A percentile compares a stretch with the other conserved stretches of the same genome.
Conservation (phyloP, 495 filamentous ascomycete genomes). For the Hypoxylon cercidicola region DNA sequence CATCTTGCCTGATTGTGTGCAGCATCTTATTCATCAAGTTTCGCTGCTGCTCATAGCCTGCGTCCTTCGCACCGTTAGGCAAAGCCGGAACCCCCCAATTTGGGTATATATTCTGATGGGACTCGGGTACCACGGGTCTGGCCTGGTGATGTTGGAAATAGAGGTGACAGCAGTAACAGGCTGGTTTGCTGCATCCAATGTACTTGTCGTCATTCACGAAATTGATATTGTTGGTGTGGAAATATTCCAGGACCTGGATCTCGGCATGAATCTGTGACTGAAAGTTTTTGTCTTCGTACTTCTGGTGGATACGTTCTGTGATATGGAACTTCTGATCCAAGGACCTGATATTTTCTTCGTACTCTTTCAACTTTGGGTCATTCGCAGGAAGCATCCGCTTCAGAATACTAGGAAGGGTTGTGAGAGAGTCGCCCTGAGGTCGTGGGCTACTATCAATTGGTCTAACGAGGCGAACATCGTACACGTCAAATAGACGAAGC, state of each 20-base stretch:
- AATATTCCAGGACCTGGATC: slow-evolving; percentile 43
- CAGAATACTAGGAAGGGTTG: slow-evolving; percentile 23
- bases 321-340: slow-evolving; percentile 28
- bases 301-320: slow-evolving; percentile 33
- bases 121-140: slow-evolving; percentile 37
- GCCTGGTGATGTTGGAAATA: slow-evolving; percentile 45
- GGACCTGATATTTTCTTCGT: slow-evolving; percentile 7
- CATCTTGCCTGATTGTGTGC: slow-evolving; percentile 26
- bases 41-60: slow-evolving; percentile 8
- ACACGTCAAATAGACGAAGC: slow-evolving; percentile 17
- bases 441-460: neutral
- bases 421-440: slow-evolving; percentile 23
- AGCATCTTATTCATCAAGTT: slow-evolving; percentile 30
- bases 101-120: slow-evolving; percentile 49
- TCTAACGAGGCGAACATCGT: slow-evolving; percentile 10
- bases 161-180: slow-evolving; percentile 49
- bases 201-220: slow-evolving; percentile 49
- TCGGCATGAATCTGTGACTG: slow-evolving; percentile 50
- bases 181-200: slow-evolving; percentile 54
- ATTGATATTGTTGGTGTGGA: slow-evolving; percentile 14
- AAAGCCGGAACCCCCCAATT: slow-evolving; percentile 46
- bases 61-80: slow-evolving; percentile 6
- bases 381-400: slow-evolving; percentile 23
- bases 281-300: slow-evolving; percentile 44
- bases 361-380: slow-evolving; percentile 1